Percentiles rank a stretch among this genome's conserved stretches.
Evolutionary conservation across 169 alveolate species (phyloP).

Genomic region (Babesia ovata): DNA sequence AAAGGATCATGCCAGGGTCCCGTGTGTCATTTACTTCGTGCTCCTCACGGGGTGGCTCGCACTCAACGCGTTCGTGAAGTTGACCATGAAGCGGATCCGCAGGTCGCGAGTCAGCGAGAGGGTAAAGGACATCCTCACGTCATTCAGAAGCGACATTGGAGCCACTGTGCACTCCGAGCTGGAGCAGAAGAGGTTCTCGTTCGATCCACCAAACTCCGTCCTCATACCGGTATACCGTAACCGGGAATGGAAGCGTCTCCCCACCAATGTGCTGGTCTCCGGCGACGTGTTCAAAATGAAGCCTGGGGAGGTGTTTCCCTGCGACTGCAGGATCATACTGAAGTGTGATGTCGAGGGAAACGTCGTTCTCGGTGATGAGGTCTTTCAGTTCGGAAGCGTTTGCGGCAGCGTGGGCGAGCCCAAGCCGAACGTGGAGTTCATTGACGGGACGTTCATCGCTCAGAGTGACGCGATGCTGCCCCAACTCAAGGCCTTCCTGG

Average conservation of each 20-base stretch:
- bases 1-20: neutral
- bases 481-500: constrained; percentile 46
- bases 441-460: constrained; percentile 60
- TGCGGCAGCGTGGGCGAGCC: constrained; percentile 39
- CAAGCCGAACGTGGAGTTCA: constrained; percentile 24
- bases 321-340: constrained; percentile 46
- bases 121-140: constrained; percentile 42
- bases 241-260: constrained; percentile 62
- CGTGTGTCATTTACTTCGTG: constrained; percentile 30
- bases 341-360: constrained; percentile 37
- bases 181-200: constrained; percentile 45
- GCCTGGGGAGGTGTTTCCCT: constrained; percentile 55
- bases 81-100: constrained; percentile 36
- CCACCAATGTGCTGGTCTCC: constrained; percentile 52
- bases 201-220: constrained; percentile 65
- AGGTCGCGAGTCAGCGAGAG: constrained; percentile 40
- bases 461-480: constrained; percentile 50
- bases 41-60: constrained; percentile 44
- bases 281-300: constrained; percentile 67
- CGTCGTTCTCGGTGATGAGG: constrained; percentile 21
- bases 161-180: constrained; percentile 35
- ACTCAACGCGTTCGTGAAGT: constrained; percentile 50
- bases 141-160: constrained; percentile 6
- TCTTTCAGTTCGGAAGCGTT: constrained; percentile 27
- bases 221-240: constrained; percentile 63